Evolutionary conservation across 2,329 filamentous ascomycete species (phyloP).

Genomic region (Fonsecaea monophora): DNA sequence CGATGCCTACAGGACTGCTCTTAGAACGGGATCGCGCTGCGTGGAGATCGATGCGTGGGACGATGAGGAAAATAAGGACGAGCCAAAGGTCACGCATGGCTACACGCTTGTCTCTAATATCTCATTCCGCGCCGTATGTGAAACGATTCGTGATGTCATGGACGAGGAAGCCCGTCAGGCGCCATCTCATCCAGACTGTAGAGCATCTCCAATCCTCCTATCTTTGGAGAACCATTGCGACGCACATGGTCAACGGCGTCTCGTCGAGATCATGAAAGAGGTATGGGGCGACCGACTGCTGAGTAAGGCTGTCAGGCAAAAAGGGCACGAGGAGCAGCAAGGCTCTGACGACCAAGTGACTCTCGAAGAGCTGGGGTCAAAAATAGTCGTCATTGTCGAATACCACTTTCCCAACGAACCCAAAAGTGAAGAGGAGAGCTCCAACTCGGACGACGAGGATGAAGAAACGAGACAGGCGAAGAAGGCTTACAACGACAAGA

Average conservation of each 20-base stretch:
- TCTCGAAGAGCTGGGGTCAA: conserved; percentile 37
- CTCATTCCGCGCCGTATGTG: conserved; percentile 38
- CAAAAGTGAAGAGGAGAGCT: conserved; percentile 17
- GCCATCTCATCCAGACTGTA: conserved; percentile 23
- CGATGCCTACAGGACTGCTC: conserved; percentile 35
- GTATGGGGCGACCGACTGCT: conserved; percentile 38
- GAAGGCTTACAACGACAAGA: conserved; percentile 36
- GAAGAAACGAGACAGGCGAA: conserved; percentile 30
- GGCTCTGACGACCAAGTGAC: conserved; percentile 36
- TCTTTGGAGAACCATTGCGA: conserved; percentile 40
- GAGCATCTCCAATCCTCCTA: conserved; percentile 35
- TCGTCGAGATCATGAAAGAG: conserved; percentile 39
- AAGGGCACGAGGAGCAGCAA: conserved; percentile 36
- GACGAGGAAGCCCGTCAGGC: conserved; percentile 34
- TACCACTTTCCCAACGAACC: conserved; percentile 37
- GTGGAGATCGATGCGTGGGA: conserved; percentile 42
- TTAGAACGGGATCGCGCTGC: conserved; percentile 36
- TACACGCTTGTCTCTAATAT: conserved; percentile 38
- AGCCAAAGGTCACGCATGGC: conserved; percentile 41
- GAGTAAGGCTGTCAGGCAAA: conserved; percentile 35
- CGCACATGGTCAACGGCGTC: conserved; percentile 34
- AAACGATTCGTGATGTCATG: conserved; percentile 39
- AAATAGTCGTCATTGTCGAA: conserved; percentile 40
- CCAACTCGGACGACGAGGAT: conserved; percentile 29
- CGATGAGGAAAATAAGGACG: conserved; percentile 33